Conservation (phyloP, 148 eudicot species). For the Nepenthes gracilis region DNA sequence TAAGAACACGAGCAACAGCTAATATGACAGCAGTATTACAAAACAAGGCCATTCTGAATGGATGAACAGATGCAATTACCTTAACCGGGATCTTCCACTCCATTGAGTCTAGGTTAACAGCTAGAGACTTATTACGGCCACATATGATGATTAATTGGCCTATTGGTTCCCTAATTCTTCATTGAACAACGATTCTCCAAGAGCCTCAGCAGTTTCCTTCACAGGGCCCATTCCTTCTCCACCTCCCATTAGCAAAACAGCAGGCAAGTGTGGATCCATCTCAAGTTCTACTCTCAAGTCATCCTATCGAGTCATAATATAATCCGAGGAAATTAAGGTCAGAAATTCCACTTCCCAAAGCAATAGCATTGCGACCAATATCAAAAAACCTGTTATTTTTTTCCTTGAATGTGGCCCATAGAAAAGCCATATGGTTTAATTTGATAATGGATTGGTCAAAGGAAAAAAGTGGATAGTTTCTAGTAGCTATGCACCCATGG, state of each 20-base stretch:
- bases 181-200: conserved; percentile 58
- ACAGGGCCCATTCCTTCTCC: conserved; percentile 99
- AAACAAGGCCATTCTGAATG: background rate
- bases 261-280: conserved; percentile 66
- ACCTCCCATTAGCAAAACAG: conserved; percentile 90
- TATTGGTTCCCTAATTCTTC: conserved; percentile 49
- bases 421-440: no score
- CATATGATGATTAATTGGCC: conserved; percentile 80
- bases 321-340: background rate
- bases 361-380: background rate
- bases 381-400: no score
- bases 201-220: conserved; percentile 75
- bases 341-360: background rate
- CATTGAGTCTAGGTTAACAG: conserved; percentile 44
- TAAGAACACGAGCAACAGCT: background rate
- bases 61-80: conserved; percentile 20
- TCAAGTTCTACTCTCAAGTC: conserved; percentile 70
- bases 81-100: conserved; percentile 92
- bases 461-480: no score
- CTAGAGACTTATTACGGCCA: conserved; percentile 72
- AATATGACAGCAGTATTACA: background rate
- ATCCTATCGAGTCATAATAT: conserved; percentile 27
- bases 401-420: no score
- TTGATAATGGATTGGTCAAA: no score
- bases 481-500: no score